A percentile compares a stretch with the other conserved stretches of the same genome.
phyloP scores from a whole-genome alignment of 1,139 yeast species.

The Debaryomycetaceae sp. region DNA sequence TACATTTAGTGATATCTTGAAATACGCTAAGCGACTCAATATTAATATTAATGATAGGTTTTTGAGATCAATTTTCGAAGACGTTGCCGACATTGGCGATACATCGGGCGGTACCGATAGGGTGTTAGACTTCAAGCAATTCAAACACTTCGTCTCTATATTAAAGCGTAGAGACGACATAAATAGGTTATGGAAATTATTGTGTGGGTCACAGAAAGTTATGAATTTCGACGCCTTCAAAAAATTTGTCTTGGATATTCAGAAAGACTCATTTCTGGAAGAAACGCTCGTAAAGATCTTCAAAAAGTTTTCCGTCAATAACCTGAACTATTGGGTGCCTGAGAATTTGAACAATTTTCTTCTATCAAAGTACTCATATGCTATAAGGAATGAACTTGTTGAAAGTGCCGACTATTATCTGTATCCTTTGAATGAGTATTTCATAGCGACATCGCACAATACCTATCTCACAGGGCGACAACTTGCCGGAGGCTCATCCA shows the following conservation, averaged over 20 bases:
- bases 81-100: slow-evolving; percentile 35
- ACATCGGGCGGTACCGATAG: slow-evolving; percentile 9
- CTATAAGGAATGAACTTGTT: slow-evolving; percentile 23
- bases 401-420: slow-evolving; percentile 41
- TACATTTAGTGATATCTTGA: slow-evolving; percentile 65
- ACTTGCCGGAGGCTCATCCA: slow-evolving; percentile 84
- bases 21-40: slow-evolving; percentile 63
- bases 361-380: slow-evolving; percentile 43
- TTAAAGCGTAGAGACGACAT: slow-evolving; percentile 36
- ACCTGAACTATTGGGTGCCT: slow-evolving; percentile 31
- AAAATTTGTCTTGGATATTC: slow-evolving; percentile 47
- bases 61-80: slow-evolving; percentile 38
- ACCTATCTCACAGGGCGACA: slow-evolving; percentile 89
- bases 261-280: slow-evolving; percentile 41
- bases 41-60: slow-evolving; percentile 46
- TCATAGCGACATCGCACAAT: slow-evolving; percentile 89
- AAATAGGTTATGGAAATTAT: slow-evolving; percentile 20
- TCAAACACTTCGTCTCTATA: slow-evolving; percentile 63
- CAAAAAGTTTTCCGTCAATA: slow-evolving; percentile 36
- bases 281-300: slow-evolving; percentile 36
- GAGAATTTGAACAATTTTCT: slow-evolving; percentile 54
- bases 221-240: slow-evolving; percentile 44
- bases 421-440: slow-evolving; percentile 80
- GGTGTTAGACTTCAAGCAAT: slow-evolving; percentile 61
- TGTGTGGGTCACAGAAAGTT: slow-evolving; percentile 28